phyloP scores from a whole-genome alignment of 139 green algal genomes.

The Raphidocelis subcapitata region DNA sequence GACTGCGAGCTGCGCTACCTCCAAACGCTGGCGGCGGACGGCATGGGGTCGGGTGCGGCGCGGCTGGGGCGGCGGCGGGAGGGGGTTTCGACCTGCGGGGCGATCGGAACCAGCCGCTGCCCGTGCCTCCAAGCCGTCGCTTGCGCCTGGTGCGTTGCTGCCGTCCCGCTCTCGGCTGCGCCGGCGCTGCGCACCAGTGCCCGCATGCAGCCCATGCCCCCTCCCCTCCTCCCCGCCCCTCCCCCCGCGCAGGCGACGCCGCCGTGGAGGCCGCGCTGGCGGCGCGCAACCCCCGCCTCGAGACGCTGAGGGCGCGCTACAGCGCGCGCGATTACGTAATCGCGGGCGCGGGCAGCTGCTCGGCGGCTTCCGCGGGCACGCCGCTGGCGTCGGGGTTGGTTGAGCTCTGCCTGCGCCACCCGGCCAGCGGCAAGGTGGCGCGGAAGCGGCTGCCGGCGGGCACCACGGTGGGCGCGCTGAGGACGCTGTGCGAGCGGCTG shows the following conservation, averaged over 20 bases:
- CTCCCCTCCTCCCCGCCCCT: neutral
- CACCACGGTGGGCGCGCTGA: constrained; percentile 39
- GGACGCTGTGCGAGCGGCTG: constrained; percentile 47
- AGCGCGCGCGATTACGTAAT: neutral
- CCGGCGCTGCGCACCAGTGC: neutral
- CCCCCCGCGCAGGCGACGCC: constrained; percentile 6
- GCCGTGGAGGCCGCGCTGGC: constrained; percentile 2
- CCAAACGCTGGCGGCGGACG: constrained; percentile 37
- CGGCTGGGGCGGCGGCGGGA: neutral
- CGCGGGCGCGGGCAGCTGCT: neutral
- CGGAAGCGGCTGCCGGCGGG: constrained; percentile 49
- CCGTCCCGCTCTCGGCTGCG: neutral
- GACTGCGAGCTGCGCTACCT: constrained; percentile 83
- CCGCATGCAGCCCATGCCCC: neutral
- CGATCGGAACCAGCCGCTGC: neutral
- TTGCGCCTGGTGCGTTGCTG: neutral
- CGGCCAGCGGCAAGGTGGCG: neutral
- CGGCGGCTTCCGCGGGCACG: constrained; percentile 6
- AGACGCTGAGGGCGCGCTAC: neutral
- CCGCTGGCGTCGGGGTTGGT: constrained; percentile 22
- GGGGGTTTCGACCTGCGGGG: neutral
- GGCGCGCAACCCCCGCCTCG: neutral
- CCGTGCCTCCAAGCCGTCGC: neutral
- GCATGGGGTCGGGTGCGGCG: neutral
- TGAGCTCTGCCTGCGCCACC: constrained; percentile 4